A percentile compares a stretch with the other conserved stretches of the same genome.
Conservation (phyloP, 192 early-diverging fungal species). For the Gryganskiella cystojenkinii region DNA sequence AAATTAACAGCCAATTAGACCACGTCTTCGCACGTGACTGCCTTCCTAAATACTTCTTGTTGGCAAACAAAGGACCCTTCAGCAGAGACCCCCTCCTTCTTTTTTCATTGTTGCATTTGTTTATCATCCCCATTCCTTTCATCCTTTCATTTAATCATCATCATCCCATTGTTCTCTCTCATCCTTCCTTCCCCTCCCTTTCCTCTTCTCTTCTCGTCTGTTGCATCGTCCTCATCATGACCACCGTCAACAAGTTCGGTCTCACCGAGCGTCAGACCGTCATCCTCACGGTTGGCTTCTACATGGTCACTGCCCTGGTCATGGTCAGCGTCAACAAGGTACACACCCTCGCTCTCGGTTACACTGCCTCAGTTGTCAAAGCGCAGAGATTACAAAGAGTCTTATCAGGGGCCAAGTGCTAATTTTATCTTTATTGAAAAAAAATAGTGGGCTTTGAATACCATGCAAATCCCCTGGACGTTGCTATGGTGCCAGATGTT, state of each 20-base stretch:
- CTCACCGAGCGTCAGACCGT: conserved; percentile 7
- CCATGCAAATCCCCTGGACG: conserved; percentile 57
- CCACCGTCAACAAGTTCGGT: conserved; percentile 1
- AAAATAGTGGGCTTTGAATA: conserved; percentile 61
- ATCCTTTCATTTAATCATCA: too few relatives aligned
- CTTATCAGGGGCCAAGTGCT: too few relatives aligned
- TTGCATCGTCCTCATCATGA: not conserved
- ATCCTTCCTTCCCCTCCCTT: not conserved
- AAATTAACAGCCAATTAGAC: too few relatives aligned
- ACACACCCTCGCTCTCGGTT: not conserved
- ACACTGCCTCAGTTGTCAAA: not conserved
- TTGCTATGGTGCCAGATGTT: conserved; percentile 67
- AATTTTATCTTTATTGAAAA: not conserved
- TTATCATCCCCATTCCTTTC: too few relatives aligned
- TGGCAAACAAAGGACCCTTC: too few relatives aligned
- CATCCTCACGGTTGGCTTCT: conserved; percentile 26
- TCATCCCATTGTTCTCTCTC: not conserved
- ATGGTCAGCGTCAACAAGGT: conserved; percentile 62
- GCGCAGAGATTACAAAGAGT: not conserved
- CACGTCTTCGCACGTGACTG: too few relatives aligned
- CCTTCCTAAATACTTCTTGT: too few relatives aligned
- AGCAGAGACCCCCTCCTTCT: not conserved
- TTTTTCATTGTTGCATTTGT: too few relatives aligned
- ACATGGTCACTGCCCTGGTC: conserved; percentile 50
- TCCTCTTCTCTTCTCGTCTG: not conserved